Base-by-base conservation (phyloP, 345 rosid genomes). In the Psidium guajava region DNA sequence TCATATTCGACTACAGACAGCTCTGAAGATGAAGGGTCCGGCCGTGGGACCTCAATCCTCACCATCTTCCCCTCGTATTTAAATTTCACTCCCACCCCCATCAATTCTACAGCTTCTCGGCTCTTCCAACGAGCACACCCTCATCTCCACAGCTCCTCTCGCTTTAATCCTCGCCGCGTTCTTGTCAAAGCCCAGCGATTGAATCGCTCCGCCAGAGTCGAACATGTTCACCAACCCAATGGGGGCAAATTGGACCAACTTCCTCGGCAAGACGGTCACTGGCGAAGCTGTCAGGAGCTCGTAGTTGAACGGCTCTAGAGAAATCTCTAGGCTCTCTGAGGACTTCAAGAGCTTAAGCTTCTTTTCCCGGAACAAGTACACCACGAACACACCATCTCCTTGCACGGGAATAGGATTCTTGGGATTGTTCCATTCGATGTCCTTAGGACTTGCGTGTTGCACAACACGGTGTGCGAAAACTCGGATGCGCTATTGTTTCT, bases 181-280 rank as follows among this genome's bases (percentile, higher is more conserved):
- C 1, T 87, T 91, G 52, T 84, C 53, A 44, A 90, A 90, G 21
- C 64, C 84, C 88, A 94, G 6, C 32, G 95, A 93, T 59, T 87
- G 93, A 57, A 96, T 88, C 8, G 99, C 98, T 5, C 99, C 98
- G 6, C 99, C 96, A 1, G 91, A 85, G 90, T 97, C 95, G 56
- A 96, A 96, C 99, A 96, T 95, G 91, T 94, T 93, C 83, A 88
- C 95, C 47, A 95, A 86, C 22, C 99, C 98, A 27, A 96, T 93
- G 0, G 99, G 98, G 6, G 99, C 97, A 80, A 97, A 96, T 54
- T 89, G 77, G 77, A 69, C 24, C 25, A 13, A 36, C 3, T 20
- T 82, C 69, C 4, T 88, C 87, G 15, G 56, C 55, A 95, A 86
- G 50, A 82, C 69, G 1, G 90, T 90, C 16, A 95, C 94, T 0